A percentile compares a stretch with the other conserved stretches of the same genome.
Conservation (phyloP, 139 green algal genomes). For the Penium margaritaceum region DNA sequence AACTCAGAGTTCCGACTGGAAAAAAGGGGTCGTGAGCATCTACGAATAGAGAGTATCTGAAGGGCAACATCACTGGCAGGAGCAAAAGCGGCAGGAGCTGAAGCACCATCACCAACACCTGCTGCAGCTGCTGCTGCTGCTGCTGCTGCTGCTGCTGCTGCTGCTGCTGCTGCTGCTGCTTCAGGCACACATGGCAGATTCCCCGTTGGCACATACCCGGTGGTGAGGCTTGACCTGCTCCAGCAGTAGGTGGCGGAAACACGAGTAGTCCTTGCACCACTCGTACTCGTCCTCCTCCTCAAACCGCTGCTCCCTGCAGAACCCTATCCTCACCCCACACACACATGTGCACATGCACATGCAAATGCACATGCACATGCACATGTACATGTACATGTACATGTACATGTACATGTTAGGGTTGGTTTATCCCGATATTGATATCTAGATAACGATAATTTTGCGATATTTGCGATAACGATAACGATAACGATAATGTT, state of each 20-base stretch:
- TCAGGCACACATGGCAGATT: no score
- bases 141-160: not conserved
- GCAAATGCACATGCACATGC: no score
- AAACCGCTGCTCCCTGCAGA: conserved; percentile 52
- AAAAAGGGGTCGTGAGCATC: not conserved
- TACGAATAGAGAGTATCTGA: not conserved
- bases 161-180: no score
- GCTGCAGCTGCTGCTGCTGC: not conserved
- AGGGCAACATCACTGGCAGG: not conserved
- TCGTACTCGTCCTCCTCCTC: conserved; percentile 49
- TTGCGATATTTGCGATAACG: no score
- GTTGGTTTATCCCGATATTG: no score
- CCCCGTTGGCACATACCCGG: conserved; percentile 20
- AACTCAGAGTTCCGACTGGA: no score
- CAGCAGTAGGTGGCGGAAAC: conserved; percentile 45
- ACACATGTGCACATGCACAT: no score
- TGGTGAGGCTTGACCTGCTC: conserved; percentile 34
- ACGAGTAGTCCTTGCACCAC: conserved; percentile 50
- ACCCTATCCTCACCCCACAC: not conserved
- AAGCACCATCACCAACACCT: not conserved
- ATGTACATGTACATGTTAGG: no score
- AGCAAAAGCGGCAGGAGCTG: not conserved
- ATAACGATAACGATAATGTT: no score
- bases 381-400: no score
- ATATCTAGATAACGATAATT: no score